Percentiles rank a stretch among this genome's conserved stretches.
Evolutionary conservation across 2,329 filamentous ascomycete species (phyloP).

Genomic region (Aspergillus fijiensis): DNA sequence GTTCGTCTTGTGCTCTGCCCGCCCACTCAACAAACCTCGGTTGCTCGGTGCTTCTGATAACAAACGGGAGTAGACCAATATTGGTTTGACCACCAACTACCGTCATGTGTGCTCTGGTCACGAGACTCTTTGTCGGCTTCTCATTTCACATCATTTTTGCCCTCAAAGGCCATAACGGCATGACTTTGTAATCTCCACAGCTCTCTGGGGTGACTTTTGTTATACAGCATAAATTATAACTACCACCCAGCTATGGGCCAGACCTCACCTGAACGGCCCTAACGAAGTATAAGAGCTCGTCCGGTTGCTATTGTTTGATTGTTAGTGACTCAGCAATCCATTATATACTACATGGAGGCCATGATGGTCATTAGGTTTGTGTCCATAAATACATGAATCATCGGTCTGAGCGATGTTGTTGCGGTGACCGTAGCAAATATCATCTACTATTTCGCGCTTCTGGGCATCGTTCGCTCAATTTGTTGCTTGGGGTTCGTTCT

Average conservation of each 20-base stretch:
- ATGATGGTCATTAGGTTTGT: not conserved
- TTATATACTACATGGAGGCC: not conserved
- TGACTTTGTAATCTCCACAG: not conserved
- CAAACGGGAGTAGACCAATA: not conserved
- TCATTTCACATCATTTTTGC: not conserved
- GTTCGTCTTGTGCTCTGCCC: slow-evolving; percentile 2
- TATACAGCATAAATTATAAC: too few species aligned
- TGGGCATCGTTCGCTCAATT: slow-evolving; percentile 1
- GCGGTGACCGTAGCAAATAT: not conserved
- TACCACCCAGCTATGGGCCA: too few species aligned
- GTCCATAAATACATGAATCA: not conserved
- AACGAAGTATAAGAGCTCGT: too few species aligned
- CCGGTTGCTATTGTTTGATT: too few species aligned
- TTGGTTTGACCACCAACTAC: too few species aligned
- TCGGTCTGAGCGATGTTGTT: not conserved
- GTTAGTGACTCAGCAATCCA: not conserved
- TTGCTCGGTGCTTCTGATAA: slow-evolving; percentile 5
- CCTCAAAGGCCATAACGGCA: not conserved
- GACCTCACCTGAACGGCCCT: too few species aligned
- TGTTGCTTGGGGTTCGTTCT: not conserved
- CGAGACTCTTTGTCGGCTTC: not conserved
- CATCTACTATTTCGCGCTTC: slow-evolving; percentile 2
- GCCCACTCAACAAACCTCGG: slow-evolving; percentile 15
- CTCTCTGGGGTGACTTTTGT: too few species aligned
- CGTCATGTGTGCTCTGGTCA: not conserved